Evolutionary conservation across 73 alveolate genomes (phyloP).

Genomic region (Durusdinium trenchii): DNA sequence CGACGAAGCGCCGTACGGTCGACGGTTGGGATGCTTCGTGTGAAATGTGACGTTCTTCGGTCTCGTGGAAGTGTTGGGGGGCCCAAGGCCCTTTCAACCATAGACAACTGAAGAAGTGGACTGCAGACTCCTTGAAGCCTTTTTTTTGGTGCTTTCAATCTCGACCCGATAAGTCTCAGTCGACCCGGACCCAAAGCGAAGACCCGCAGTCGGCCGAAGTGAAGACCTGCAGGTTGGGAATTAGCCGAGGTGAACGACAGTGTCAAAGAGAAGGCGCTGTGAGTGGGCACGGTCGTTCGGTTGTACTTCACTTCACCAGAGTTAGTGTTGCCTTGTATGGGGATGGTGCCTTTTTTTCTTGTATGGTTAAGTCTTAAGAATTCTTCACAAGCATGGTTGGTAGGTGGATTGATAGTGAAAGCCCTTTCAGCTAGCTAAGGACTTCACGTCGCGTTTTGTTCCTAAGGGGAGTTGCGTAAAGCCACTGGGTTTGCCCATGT

Average conservation of each 20-base stretch:
- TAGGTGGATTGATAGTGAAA: no score
- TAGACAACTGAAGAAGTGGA: no score
- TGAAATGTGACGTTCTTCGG: background rate
- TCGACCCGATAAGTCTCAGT: background rate
- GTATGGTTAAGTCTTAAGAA: no score
- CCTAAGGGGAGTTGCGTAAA: no score
- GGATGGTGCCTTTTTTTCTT: background rate
- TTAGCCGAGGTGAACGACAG: slow-evolving; percentile 61
- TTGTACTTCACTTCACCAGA: background rate
- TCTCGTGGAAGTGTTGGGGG: background rate
- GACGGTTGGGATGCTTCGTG: background rate
- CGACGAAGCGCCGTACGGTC: background rate
- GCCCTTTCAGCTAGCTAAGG: no score
- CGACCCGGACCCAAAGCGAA: background rate
- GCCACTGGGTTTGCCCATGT: no score
- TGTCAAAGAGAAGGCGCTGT: slow-evolving; percentile 65
- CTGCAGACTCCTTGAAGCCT: no score
- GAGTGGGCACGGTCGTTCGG: background rate
- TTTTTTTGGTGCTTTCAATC: no score
- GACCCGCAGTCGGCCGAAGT: background rate
- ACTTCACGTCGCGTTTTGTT: no score
- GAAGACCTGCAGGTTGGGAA: slow-evolving; percentile 47
- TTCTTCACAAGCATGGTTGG: no score
- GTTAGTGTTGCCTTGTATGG: background rate
- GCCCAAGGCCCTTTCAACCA: background rate